Evolutionary conservation across 768 basidiomycete species (phyloP), one percentile per base, ranked within the genome.

Genomic region (Collybia sp.): DNA sequence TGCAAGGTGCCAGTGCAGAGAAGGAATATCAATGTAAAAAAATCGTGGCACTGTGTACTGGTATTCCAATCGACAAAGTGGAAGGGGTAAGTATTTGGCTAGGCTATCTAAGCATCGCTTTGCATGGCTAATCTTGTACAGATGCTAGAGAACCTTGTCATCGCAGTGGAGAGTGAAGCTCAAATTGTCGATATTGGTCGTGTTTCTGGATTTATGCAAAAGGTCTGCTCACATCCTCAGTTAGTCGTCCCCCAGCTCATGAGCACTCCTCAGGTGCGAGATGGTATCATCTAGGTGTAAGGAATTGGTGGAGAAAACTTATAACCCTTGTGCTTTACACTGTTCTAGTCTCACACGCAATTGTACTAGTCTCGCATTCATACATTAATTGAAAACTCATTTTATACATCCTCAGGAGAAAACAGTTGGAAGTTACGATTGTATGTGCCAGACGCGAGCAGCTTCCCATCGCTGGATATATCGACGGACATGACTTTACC

Each of bases 401-500:
- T 50, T 49, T 49, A 46, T 39, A 72, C 57, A 57, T 79, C 83
- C 54, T 93, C 91, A 3, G 87, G 85, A 6, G 89, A 82, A 64
- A 90, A 97, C 47, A 97, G 70, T 62, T 97, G 94, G 76, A 92
- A 96, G 66, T 88, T 93, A 49, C 94, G 77, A 66, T 92, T 94
- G 63, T 91, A 95, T 37, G 91, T 93, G 32, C 93, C 93, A 5
- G 87, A 88, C 3, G 85, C 94, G 37, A 96, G 76, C 60, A 90
- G 75, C 56, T 82, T 83, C 11, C 84, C 90, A 62, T 95, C 91
- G 44, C 75, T 75, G 19, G 85, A 82, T 16, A 98, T 75, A 61
- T 99, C 96, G 9, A 97, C 93, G 6, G 89, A 91, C 96, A 98
- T 99, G 49, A 97, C 94, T 66, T 97, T 98, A n/a, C 94, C 93